Conservation (phyloP, 1,284 basidiomycete genomes). For the Cutaneotrichosporon dermatis region DNA sequence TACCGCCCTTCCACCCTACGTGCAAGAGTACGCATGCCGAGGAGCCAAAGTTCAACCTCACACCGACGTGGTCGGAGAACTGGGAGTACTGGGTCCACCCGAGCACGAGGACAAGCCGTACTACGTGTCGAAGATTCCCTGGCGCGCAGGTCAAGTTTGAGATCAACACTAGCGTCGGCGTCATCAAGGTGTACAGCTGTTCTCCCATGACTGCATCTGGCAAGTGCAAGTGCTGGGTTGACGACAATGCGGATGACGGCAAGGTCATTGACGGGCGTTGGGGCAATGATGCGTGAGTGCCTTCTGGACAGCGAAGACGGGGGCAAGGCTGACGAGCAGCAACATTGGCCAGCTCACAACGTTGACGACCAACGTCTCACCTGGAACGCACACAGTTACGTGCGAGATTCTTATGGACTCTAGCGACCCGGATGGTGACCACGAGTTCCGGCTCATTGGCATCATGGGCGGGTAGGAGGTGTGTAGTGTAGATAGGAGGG, state of each 20-base stretch:
- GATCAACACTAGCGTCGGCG: constrained; percentile 38
- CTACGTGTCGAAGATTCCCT: constrained; percentile 30
- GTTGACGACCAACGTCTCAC: constrained; percentile 2
- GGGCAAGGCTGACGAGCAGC: constrained; percentile 9
- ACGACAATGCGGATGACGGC: constrained; percentile 25
- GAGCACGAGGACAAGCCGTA: constrained; percentile 46
- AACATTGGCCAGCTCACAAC: constrained; percentile 20
- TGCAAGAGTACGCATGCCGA: constrained; percentile 35
- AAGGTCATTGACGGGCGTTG: constrained; percentile 36
- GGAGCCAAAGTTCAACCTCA: constrained; percentile 37
- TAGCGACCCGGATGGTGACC: constrained; percentile 13
- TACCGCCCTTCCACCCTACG: constrained; percentile 34
- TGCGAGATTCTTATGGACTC: constrained; percentile 19
- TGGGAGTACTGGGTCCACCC: constrained; percentile 45
- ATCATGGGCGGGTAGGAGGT: constrained; percentile 8
- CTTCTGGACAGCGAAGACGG: not conserved
- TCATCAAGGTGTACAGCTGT: constrained; percentile 46
- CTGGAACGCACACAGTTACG: constrained; percentile 14
- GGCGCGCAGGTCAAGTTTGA: constrained; percentile 39
- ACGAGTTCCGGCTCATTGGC: constrained; percentile 17
- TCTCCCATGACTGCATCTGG: constrained; percentile 39
- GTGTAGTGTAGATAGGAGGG: no score
- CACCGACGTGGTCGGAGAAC: constrained; percentile 30
- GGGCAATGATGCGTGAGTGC: constrained; percentile 20
- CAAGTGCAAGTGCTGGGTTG: constrained; percentile 44